Conservation (phyloP, 441 rosid species). For the Adansonia grandidieri region DNA sequence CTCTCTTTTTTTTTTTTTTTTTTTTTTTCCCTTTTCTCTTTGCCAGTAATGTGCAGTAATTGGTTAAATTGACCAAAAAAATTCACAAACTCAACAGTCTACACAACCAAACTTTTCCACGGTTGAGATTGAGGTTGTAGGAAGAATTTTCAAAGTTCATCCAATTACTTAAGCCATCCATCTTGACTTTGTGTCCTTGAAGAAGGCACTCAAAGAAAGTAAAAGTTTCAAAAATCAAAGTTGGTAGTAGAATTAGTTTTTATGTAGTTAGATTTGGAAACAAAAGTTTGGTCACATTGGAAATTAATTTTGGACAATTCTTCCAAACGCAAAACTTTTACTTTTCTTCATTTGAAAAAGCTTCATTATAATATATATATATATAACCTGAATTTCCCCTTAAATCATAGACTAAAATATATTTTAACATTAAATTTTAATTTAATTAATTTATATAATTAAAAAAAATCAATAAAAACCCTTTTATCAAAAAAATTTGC, state of each 20-base stretch:
- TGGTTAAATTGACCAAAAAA: neutral
- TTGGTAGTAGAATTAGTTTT: neutral
- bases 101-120: neutral
- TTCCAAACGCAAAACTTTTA: neutral
- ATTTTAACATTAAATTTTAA: too few relatives aligned
- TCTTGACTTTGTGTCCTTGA: constrained; percentile 27
- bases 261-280: constrained; percentile 16
- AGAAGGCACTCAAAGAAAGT: neutral
- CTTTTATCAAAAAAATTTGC: neutral
- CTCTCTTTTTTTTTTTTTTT: too few relatives aligned
- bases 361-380: neutral
- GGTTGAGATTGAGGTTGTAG: neutral
- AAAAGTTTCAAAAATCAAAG: constrained; percentile 31
- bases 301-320: neutral
- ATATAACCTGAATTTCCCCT: neutral
- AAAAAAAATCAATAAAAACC: too few relatives aligned
- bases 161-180: neutral
- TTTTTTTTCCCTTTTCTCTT: too few relatives aligned
- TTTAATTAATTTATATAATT: too few relatives aligned
- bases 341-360: neutral
- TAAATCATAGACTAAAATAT: neutral
- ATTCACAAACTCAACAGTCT: neutral
- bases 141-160: neutral
- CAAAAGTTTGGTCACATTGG: constrained; percentile 27
- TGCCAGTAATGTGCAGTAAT: neutral